A percentile compares a stretch with the other conserved stretches of the same genome.
Conservation (phyloP, 805 yeast genomes). For the Pichia deserticola region DNA sequence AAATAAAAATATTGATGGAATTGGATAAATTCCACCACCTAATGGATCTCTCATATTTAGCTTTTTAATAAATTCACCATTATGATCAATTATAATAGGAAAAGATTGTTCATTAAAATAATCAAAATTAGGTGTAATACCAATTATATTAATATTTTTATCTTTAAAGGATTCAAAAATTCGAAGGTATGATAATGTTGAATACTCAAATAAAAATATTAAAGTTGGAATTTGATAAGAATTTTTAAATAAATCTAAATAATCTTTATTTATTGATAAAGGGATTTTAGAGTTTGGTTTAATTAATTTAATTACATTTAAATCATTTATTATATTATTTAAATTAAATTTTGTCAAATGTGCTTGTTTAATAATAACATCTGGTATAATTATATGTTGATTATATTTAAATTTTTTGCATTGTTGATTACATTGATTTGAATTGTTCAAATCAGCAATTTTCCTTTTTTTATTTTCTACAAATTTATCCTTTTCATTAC, state of each 20-base stretch:
- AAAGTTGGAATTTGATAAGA: neutral
- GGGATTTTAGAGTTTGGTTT: neutral
- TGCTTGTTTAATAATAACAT: conserved; percentile 8
- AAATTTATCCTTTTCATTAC: neutral
- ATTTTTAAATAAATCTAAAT: neutral
- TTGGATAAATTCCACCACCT: conserved; percentile 31
- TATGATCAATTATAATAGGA: conserved; percentile 24
- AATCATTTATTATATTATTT: neutral
- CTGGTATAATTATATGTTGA: neutral
- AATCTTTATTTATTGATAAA: neutral
- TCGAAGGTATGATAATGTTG: neutral
- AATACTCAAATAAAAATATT: conserved; percentile 4
- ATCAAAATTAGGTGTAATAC: conserved; percentile 17
- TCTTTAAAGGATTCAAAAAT: neutral
- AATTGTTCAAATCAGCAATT: neutral
- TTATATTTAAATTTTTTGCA: too few relatives aligned
- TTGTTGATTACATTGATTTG: too few relatives aligned
- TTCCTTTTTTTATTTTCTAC: neutral
- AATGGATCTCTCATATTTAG: conserved; percentile 26
- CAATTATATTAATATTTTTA: conserved; percentile 11
- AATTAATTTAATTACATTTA: neutral
- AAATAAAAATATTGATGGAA: conserved; percentile 24
- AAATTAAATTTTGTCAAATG: conserved; percentile 2
- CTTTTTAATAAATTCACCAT: conserved; percentile 20
- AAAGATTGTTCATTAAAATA: conserved; percentile 12